Evolutionary conservation across 2,329 filamentous ascomycete genomes (phyloP), one percentile per base, ranked within the genome.

Genomic region (Penicillium sp.): DNA sequence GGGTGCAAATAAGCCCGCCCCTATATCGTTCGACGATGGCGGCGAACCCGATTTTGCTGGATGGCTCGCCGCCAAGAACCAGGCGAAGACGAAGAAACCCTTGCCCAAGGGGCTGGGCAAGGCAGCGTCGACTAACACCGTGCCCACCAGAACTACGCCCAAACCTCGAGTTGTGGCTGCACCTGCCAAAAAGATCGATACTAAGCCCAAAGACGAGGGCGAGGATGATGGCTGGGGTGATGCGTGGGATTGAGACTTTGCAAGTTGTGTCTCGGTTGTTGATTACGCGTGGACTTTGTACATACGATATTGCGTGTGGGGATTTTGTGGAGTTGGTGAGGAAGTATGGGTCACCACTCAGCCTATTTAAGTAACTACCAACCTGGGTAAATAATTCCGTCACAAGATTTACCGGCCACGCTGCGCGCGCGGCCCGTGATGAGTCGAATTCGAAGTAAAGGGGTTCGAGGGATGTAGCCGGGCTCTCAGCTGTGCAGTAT

Each of bases 41-140:
- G 83, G 84, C 2, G 91, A 98, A 63, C 91, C 91, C 0, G 93
- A 97, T 64, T 97, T 98, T 65, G 91, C 89, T 4, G 90, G 89
- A 4, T 97, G 93, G 90, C 68, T 97, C 15, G 89, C 87, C 9
- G 89, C 90, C 9, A 88, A 96, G 62, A 81, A 85, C 4, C 77
- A 83, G 48, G 79, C 85, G 48, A 96, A 94, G 55, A 63, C 67
- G 1, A 77, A 76, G 54, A 93, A 86, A 51, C 71, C 83, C 2
- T 62, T 97, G 39, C 90, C 91, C 0, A 98, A 94, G 67, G 91
- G 91, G 0, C 63, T 97, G 17, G 69, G 74, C 1, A 95, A 94
- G 66, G 58, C 78, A 2, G 45, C 66, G 1, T 50, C 63, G 10
- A 53, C 63, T 7, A 53, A 61, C 26, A 48, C 64, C 50, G 57